Percentiles rank a stretch among this genome's conserved stretches.
Conservation (phyloP, 176 grass and related monocot species). For the Microstegium vimineum region DNA sequence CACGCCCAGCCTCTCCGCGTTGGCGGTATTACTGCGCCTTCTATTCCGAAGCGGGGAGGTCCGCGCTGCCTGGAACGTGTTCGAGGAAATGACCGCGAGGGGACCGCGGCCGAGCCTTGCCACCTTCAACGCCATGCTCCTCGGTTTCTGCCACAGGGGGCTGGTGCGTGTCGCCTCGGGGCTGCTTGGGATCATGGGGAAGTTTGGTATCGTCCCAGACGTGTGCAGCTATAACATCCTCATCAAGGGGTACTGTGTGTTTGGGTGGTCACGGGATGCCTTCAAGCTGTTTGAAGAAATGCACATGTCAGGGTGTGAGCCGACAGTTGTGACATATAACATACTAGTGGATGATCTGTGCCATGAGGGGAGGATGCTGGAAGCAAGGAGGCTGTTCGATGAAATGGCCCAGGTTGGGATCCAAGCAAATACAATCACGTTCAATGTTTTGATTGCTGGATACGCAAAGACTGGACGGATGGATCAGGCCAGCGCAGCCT, state of each 20-base stretch:
- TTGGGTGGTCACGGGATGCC: conserved; percentile 43
- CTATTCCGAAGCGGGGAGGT: conserved; percentile 53
- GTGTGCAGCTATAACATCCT: conserved; percentile 78
- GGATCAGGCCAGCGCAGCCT: conserved; percentile 48
- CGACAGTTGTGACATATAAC: conserved; percentile 62
- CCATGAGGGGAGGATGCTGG: conserved; percentile 48
- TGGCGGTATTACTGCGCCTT: conserved; percentile 51
- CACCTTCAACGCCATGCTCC: conserved; percentile 81
- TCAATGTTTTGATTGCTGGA: conserved; percentile 84
- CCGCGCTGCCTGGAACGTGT: conserved; percentile 70
- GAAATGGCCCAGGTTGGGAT: conserved; percentile 47
- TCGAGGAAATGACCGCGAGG: conserved; percentile 65
- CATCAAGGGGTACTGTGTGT: conserved; percentile 68
- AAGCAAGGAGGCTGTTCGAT: conserved; percentile 66
- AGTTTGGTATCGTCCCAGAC: conserved; percentile 48
- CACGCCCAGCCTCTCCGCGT: conserved; percentile 45
- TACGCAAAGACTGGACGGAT: conserved; percentile 75
- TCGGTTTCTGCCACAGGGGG: conserved; percentile 68
- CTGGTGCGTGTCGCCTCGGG: conserved; percentile 25
- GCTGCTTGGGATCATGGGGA: conserved; percentile 58
- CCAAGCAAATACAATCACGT: conserved; percentile 60
- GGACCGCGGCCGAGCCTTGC: conserved; percentile 44
- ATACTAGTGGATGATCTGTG: conserved; percentile 61
- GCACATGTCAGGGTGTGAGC: conserved; percentile 20
- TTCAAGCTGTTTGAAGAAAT: conserved; percentile 73